phyloP scores from a whole-genome alignment of 139 green algal genomes.

The Gonium pectorale region DNA sequence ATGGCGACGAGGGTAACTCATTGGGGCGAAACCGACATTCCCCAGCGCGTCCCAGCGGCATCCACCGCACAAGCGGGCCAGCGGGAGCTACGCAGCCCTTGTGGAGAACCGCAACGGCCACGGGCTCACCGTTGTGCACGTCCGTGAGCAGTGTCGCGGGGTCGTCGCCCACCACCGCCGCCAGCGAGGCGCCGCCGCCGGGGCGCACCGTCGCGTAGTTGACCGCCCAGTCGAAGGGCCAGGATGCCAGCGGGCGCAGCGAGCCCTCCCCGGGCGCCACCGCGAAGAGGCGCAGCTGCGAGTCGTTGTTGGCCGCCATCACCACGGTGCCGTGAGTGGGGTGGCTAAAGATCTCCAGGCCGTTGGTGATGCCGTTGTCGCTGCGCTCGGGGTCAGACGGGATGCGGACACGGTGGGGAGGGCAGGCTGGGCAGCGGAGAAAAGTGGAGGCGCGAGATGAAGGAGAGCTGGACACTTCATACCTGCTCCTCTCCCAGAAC shows the following conservation, averaged over 20 bases:
- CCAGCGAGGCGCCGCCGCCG: slow-evolving; percentile 9
- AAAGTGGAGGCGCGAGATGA: not conserved
- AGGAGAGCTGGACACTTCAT: too few relatives aligned
- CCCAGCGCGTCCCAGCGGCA: too few relatives aligned
- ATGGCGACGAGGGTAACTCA: too few relatives aligned
- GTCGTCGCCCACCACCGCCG: slow-evolving; percentile 80
- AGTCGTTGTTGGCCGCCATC: slow-evolving; percentile 92
- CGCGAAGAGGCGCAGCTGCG: slow-evolving; percentile 38
- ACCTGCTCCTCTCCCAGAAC: too few relatives aligned
- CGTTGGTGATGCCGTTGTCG: slow-evolving; percentile 97
- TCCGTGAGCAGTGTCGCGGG: slow-evolving; percentile 62
- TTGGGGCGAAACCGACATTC: too few relatives aligned
- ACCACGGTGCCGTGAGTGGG: slow-evolving; percentile 46
- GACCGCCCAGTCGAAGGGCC: slow-evolving; percentile 86
- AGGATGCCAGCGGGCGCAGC: slow-evolving; percentile 25
- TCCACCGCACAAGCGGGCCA: too few relatives aligned
- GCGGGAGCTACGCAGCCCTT: too few relatives aligned
- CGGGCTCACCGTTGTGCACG: slow-evolving; percentile 39
- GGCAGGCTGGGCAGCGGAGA: too few relatives aligned
- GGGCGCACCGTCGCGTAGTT: slow-evolving; percentile 83
- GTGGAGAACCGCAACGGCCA: too few relatives aligned
- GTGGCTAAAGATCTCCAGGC: slow-evolving; percentile 83
- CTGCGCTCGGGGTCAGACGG: too few relatives aligned
- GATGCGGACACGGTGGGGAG: too few relatives aligned
- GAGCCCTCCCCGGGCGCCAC: slow-evolving; percentile 26